phyloP scores from a whole-genome alignment of 345 rosid species.

The Capsella bursapastoris region DNA sequence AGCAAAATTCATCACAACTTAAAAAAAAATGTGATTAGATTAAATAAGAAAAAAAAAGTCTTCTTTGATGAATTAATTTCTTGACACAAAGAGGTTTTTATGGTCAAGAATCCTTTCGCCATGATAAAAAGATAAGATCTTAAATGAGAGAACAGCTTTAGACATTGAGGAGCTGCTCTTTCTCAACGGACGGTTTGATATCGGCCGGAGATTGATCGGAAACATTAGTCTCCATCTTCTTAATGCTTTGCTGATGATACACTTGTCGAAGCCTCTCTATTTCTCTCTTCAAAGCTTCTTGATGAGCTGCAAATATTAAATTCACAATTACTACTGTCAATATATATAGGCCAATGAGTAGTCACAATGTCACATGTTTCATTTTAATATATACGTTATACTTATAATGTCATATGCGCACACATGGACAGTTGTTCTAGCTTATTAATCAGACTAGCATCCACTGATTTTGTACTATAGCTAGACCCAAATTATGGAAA shows the following conservation, averaged over 20 bases:
- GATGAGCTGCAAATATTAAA: slow-evolving; percentile 65
- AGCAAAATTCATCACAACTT: slow-evolving; percentile 47
- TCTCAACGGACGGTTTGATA: slow-evolving; percentile 43
- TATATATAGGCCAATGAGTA: background rate
- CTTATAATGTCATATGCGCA: slow-evolving; percentile 18
- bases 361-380: slow-evolving; percentile 8
- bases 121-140: slow-evolving; percentile 20
- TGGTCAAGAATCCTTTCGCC: slow-evolving; percentile 34
- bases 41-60: slow-evolving; percentile 27
- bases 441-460: slow-evolving; percentile 3
- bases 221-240: slow-evolving; percentile 53
- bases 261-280: slow-evolving; percentile 87
- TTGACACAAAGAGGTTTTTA: slow-evolving; percentile 41
- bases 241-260: slow-evolving; percentile 63
- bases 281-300: slow-evolving; percentile 89
- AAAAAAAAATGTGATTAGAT: slow-evolving; percentile 36
- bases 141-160: slow-evolving; percentile 24
- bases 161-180: slow-evolving; percentile 45
- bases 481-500: slow-evolving; percentile 11
- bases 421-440: slow-evolving; percentile 47
- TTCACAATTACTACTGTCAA: background rate
- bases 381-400: background rate
- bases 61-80: slow-evolving; percentile 35
- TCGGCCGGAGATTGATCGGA: slow-evolving; percentile 46
- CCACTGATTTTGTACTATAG: slow-evolving; percentile 26